Evolutionary conservation across 176 grass and related monocot species (phyloP), one percentile per base, ranked within the genome.

Genomic region (Ananas comosus): DNA sequence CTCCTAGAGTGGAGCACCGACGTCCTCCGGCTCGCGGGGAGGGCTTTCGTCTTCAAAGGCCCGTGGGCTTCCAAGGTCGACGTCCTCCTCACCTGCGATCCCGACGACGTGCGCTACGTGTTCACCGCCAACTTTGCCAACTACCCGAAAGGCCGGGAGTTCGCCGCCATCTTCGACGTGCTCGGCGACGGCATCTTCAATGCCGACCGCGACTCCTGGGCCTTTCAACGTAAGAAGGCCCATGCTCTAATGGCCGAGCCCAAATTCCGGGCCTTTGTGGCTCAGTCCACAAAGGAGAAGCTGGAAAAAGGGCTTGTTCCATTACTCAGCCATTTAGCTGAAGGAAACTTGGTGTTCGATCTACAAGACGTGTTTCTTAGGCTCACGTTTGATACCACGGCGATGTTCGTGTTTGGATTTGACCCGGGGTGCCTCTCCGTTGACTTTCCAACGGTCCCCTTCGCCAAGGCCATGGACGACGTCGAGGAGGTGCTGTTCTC

Each of bases 81-180:
- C 85, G 67, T 77, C 64, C 71, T 91, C 13, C 2, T 81, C 9
- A 87, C 76, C 4, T 82, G 79, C 63, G 89, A 92, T 64, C 89
- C 89, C 0, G 82, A 72, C 10, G 75, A 66, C 11, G 65, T 85
- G 2, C 79, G 74, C 65, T 76, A 92, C 67, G 81, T 83, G 69
- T 80, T 88, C 9, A 75, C 33, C 17, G 5, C 70, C n/a, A 87
- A 75, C 56, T 72, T 80, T 72, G 28, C 2, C 11, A 29, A 63
- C 51, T 91, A 91, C 76, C 78, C 83, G 64, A 91, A 91, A 82
- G 89, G 85, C 65, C 48, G 42, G 4, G 89, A 83, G 58, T 85
- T 92, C 58, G 76, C 82, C 1, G 82, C 88, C 70, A 85, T 83
- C 63, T 85, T 92, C 63, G 82, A 85, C 52, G 72, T 82, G 77